phyloP scores from a whole-genome alignment of 225 moss, liverwort and hornwort genomes.

The Physcomitrellopsis africana region DNA sequence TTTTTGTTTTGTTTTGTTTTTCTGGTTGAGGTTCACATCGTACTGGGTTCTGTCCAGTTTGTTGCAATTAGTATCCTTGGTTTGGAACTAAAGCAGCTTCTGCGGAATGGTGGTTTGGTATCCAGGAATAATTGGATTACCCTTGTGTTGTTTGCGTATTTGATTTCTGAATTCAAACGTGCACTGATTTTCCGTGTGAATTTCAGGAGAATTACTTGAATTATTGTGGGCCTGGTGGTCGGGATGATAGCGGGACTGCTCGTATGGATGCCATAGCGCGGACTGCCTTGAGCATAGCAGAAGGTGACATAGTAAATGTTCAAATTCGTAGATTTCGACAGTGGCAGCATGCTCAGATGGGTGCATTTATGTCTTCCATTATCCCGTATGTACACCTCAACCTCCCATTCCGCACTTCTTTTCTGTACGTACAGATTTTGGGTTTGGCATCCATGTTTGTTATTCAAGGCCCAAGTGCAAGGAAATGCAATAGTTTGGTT shows the following conservation, averaged over 20 bases:
- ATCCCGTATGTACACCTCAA: slow-evolving; percentile 74
- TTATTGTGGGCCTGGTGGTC: slow-evolving; percentile 51
- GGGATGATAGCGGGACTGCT: slow-evolving; percentile 68
- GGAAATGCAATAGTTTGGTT: slow-evolving; percentile 8
- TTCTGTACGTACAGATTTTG: background rate
- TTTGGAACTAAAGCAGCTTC: too few species aligned
- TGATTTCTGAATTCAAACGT: background rate
- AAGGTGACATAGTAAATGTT: slow-evolving; percentile 94
- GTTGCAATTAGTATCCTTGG: too few species aligned
- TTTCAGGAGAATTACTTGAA: slow-evolving; percentile 92
- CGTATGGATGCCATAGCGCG: slow-evolving; percentile 87
- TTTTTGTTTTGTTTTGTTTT: too few species aligned
- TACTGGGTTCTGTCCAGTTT: too few species aligned
- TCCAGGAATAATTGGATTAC: background rate
- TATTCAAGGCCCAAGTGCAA: slow-evolving; percentile 1
- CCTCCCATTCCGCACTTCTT: slow-evolving; percentile 11
- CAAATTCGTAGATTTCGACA: slow-evolving; percentile 88
- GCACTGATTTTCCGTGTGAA: slow-evolving; percentile 1
- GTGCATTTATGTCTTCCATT: slow-evolving; percentile 88
- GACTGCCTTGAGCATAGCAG: slow-evolving; percentile 86
- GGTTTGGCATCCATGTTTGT: slow-evolving; percentile 7
- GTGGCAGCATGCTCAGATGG: slow-evolving; percentile 94
- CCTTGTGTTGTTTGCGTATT: background rate
- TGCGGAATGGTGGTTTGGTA: background rate
- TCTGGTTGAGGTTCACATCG: too few species aligned